Percentiles rank a stretch among this genome's conserved stretches.
These are phyloP conservation scores for Cystofilobasidium capitatum DNA, from an alignment of 768 basidiomycete species.

Conservation along the genomic window DNA sequence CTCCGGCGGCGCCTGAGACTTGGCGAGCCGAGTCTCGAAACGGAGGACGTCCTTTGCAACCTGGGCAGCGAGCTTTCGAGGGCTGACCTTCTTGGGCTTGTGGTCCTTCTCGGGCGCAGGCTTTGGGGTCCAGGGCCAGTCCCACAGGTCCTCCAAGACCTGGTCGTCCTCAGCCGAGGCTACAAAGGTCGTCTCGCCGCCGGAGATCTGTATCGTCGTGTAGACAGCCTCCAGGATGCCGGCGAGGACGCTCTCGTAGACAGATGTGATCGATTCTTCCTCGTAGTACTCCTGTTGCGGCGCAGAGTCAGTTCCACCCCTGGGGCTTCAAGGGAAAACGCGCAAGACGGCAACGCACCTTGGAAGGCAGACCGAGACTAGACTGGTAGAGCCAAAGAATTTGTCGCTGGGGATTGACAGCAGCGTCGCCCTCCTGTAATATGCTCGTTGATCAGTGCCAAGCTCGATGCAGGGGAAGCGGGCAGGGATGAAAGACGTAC, in stretches of 20 bases:
- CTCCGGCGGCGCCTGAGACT: conserved; percentile 69
- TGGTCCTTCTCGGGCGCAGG: conserved; percentile 11
- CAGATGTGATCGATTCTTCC: conserved; percentile 57
- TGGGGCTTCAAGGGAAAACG: background rate
- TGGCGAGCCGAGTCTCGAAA: conserved; percentile 69
- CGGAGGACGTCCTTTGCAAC: conserved; percentile 52
- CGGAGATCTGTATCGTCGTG: conserved; percentile 31
- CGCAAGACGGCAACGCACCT: conserved; percentile 45
- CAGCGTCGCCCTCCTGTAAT: conserved; percentile 66
- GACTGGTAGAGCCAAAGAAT: conserved; percentile 77
- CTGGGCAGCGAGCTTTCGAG: conserved; percentile 41
- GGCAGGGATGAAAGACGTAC: background rate
- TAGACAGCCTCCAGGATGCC: conserved; percentile 56
- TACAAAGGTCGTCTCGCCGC: too few relatives aligned
- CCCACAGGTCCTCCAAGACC: background rate
- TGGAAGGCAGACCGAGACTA: conserved; percentile 70
- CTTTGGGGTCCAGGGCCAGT: conserved; percentile 18
- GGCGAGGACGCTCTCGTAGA: conserved; percentile 62
- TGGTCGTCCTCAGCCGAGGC: conserved; percentile 24
- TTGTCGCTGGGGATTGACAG: conserved; percentile 75
- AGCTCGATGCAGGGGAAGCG: background rate
- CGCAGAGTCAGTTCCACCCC: background rate
- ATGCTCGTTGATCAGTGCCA: background rate
- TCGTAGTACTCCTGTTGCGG: conserved; percentile 70
- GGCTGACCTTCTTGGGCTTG: conserved; percentile 8